These are phyloP conservation scores for Mortierella sp. DNA, from an alignment of 371 early-diverging fungal genomes.

Conservation along the genomic window DNA sequence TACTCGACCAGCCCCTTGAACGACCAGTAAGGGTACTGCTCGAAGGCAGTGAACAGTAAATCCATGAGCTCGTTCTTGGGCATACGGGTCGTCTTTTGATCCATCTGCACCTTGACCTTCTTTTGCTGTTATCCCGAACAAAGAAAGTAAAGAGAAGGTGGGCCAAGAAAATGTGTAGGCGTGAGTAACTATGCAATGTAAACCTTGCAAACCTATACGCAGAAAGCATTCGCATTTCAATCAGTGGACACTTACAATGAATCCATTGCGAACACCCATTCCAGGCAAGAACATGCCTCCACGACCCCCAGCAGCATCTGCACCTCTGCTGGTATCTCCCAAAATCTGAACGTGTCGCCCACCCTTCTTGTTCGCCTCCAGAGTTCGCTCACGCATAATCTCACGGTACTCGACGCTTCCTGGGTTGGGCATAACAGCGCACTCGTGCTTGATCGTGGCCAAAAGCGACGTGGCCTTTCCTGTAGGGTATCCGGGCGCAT, in stretches of 20 bases:
- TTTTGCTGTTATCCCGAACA: constrained; percentile 46
- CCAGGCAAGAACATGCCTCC: constrained; percentile 66
- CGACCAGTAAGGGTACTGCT: constrained; percentile 85
- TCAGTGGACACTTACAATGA: constrained; percentile 63
- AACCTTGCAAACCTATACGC: not conserved
- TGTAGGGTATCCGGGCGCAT: constrained; percentile 53
- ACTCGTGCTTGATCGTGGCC: constrained; percentile 90
- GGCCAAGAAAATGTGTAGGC: not conserved
- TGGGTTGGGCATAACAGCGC: constrained; percentile 77
- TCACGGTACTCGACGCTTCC: constrained; percentile 70
- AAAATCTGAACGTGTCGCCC: constrained; percentile 72
- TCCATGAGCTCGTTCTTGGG: constrained; percentile 88
- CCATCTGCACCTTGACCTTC: constrained; percentile 61
- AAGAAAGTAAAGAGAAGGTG: not conserved
- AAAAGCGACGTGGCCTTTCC: constrained; percentile 63
- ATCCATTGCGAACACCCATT: constrained; percentile 63
- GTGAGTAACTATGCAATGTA: not conserved
- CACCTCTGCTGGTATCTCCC: constrained; percentile 59
- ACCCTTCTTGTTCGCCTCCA: constrained; percentile 63
- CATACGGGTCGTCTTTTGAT: constrained; percentile 86
- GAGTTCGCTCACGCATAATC: constrained; percentile 82
- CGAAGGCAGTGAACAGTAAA: constrained; percentile 86
- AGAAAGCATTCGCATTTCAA: not conserved
- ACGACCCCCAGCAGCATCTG: constrained; percentile 71
- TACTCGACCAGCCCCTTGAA: constrained; percentile 89